phyloP scores from a whole-genome alignment of 257 asterid genomes.

The Prunella vulgaris region DNA sequence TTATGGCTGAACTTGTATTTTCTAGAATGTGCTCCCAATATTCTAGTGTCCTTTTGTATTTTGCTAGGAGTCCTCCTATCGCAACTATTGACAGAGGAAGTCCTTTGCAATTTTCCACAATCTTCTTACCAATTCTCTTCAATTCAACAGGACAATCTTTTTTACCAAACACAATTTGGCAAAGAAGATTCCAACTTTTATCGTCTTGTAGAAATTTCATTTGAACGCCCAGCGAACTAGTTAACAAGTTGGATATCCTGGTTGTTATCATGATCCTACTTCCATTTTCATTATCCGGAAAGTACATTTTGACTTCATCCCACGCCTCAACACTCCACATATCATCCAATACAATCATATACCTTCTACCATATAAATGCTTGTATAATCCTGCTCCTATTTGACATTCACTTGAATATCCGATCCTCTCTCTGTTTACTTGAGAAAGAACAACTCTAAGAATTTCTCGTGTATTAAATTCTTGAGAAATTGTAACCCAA shows the following conservation, averaged over 20 bases:
- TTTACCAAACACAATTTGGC: conserved; percentile 5
- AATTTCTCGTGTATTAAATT: background rate
- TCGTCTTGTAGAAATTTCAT: background rate
- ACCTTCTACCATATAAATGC: background rate
- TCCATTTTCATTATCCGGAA: background rate
- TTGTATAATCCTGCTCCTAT: background rate
- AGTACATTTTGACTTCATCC: background rate
- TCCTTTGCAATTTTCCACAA: conserved; percentile 19
- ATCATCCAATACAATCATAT: conserved; percentile 5
- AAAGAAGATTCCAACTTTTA: conserved; percentile 10
- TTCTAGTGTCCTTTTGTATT: background rate
- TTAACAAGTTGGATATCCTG: conserved; percentile 3
- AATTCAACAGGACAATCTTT: background rate
- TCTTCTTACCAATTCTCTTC: background rate
- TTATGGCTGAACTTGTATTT: background rate
- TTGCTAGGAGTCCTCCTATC: conserved; percentile 17
- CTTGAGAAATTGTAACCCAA: conserved; percentile 15
- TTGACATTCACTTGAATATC: background rate
- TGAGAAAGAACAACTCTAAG: background rate
- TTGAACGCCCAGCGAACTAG: background rate
- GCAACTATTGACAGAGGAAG: conserved; percentile 27
- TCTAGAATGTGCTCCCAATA: background rate
- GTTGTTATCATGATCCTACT: conserved; percentile 24
- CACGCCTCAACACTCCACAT: conserved; percentile 4
- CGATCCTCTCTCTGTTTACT: background rate